Evolutionary conservation across 805 yeast genomes (phyloP).

Genomic region (Yamadazyma philogaea): DNA sequence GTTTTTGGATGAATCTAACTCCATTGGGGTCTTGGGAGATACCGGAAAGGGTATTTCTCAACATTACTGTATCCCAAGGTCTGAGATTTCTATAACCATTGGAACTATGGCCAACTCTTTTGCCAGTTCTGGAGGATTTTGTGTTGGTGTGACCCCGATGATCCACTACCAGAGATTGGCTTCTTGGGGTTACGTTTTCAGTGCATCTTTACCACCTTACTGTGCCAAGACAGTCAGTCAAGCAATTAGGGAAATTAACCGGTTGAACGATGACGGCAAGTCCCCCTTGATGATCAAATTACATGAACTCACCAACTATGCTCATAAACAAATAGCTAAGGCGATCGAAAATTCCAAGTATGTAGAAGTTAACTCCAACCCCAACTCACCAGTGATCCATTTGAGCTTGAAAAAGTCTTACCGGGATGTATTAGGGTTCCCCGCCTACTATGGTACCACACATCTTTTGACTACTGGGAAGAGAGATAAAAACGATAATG

Average conservation of each 20-base stretch:
- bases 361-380: slow-evolving; percentile 54
- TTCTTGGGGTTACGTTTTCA: slow-evolving; percentile 85
- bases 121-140: slow-evolving; percentile 90
- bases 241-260: slow-evolving; percentile 46
- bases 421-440: slow-evolving; percentile 46
- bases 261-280: slow-evolving; percentile 29
- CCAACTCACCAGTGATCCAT: slow-evolving; percentile 67
- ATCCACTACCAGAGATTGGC: slow-evolving; percentile 89
- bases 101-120: slow-evolving; percentile 82
- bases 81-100: slow-evolving; percentile 76
- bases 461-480: slow-evolving; percentile 42
- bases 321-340: slow-evolving; percentile 41
- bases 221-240: slow-evolving; percentile 61
- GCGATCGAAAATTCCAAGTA: slow-evolving; percentile 33
- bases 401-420: slow-evolving; percentile 51
- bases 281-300: slow-evolving; percentile 32
- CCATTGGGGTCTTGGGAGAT: slow-evolving; percentile 81
- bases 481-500: slow-evolving; percentile 39
- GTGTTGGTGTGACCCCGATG: slow-evolving; percentile 81
- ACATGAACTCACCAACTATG: slow-evolving; percentile 37
- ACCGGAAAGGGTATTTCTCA: slow-evolving; percentile 87
- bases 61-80: slow-evolving; percentile 62
- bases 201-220: slow-evolving; percentile 93
- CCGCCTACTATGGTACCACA: slow-evolving; percentile 49
- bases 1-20: slow-evolving; percentile 81